Conservation (phyloP, 345 rosid genomes). For the Gossypioides kirkii region DNA sequence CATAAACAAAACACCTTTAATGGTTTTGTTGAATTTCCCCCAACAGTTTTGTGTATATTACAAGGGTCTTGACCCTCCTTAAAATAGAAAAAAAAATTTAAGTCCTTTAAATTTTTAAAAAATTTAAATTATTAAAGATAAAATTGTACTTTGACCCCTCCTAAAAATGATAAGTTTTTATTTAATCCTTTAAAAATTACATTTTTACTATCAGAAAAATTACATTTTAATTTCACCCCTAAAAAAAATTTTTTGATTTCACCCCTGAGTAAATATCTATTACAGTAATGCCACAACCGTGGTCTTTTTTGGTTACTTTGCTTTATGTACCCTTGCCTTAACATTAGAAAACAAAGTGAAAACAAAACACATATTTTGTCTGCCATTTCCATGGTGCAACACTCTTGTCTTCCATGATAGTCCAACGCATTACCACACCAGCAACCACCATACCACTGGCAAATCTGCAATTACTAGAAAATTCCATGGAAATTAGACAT, state of each 20-base stretch:
- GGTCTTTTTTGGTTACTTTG: background rate
- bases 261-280: slow-evolving; percentile 14
- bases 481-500: background rate
- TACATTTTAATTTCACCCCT: too few relatives aligned
- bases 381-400: slow-evolving; percentile 27
- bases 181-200: too few relatives aligned
- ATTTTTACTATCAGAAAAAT: too few relatives aligned
- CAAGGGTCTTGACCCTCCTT: too few relatives aligned
- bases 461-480: slow-evolving; percentile 5
- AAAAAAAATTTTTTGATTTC: too few relatives aligned
- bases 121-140: too few relatives aligned
- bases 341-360: background rate
- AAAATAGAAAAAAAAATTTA: too few relatives aligned
- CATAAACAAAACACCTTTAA: background rate
- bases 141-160: too few relatives aligned
- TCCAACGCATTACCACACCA: slow-evolving; percentile 9
- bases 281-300: slow-evolving; percentile 7
- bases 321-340: background rate
- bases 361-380: slow-evolving; percentile 21
- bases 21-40: background rate
- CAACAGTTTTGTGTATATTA: background rate
- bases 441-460: background rate
- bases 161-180: too few relatives aligned
- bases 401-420: slow-evolving; percentile 21
- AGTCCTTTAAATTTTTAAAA: too few relatives aligned